phyloP scores from a whole-genome alignment of 768 basidiomycete genomes.

The Cystofilobasidium capitatum region DNA sequence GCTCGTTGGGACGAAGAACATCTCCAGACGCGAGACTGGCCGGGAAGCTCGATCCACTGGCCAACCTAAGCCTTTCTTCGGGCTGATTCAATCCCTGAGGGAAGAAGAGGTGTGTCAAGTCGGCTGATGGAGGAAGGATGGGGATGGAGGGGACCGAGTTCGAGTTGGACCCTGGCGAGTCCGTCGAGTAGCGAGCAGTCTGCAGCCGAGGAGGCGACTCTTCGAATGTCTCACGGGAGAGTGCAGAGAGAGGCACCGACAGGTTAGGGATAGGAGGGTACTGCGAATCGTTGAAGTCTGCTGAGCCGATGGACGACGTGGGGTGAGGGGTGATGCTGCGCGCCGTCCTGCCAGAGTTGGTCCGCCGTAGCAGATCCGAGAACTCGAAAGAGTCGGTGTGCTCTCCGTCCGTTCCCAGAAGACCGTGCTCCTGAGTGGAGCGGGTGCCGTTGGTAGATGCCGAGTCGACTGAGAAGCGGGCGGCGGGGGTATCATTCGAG shows the following conservation, averaged over 20 bases:
- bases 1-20: background rate
- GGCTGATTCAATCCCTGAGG: background rate
- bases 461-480: background rate
- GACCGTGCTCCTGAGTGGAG: slow-evolving; percentile 4
- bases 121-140: slow-evolving; percentile 18
- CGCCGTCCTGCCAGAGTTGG: slow-evolving; percentile 23
- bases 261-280: too few species aligned
- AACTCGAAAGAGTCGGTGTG: slow-evolving; percentile 27
- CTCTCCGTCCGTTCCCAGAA: slow-evolving; percentile 8
- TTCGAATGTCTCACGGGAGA: too few species aligned
- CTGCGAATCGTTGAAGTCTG: background rate
- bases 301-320: background rate
- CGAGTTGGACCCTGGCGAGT: slow-evolving; percentile 2
- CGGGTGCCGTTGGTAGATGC: slow-evolving; percentile 1
- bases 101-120: background rate
- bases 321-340: slow-evolving; percentile 12
- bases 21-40: slow-evolving; percentile 13
- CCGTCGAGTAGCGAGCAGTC: background rate
- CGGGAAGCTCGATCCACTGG: slow-evolving; percentile 15
- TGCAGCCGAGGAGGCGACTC: too few species aligned
- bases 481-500: background rate
- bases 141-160: slow-evolving; percentile 14
- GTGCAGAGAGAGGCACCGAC: too few species aligned
- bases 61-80: background rate
- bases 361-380: slow-evolving; percentile 19